These are phyloP conservation scores for Trichoderma koningii DNA, from an alignment of 2,329 filamentous ascomycete species.

Conservation along the genomic window DNA sequence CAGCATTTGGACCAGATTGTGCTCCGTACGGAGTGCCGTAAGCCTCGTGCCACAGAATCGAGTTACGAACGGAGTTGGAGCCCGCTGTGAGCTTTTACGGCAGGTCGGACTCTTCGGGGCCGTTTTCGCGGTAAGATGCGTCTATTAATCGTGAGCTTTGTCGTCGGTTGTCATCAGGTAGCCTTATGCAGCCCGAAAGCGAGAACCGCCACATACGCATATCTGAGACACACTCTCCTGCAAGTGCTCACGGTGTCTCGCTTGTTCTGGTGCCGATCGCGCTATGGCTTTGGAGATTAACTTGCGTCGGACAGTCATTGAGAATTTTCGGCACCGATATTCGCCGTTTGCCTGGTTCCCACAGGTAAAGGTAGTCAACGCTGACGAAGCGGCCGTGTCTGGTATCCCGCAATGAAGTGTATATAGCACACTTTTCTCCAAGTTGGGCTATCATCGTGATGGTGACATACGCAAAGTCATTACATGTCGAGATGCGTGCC, in stretches of 20 bases:
- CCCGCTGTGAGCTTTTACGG: background rate
- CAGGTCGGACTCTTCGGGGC: background rate
- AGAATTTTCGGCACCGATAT: too few species aligned
- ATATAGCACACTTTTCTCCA: too few species aligned
- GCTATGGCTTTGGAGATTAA: background rate
- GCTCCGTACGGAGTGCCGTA: background rate
- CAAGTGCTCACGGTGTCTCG: background rate
- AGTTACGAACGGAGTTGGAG: background rate
- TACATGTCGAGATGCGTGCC: too few species aligned
- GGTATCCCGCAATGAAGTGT: too few species aligned
- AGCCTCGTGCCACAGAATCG: slow-evolving; percentile 4
- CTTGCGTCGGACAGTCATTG: too few species aligned
- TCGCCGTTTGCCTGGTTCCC: too few species aligned
- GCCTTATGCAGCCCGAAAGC: background rate
- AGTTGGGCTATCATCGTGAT: too few species aligned
- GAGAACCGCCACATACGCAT: background rate
- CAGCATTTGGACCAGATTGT: slow-evolving; percentile 3
- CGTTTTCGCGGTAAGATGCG: background rate
- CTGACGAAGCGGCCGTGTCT: too few species aligned
- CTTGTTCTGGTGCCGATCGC: slow-evolving; percentile 1
- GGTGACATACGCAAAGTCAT: too few species aligned
- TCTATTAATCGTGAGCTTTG: background rate
- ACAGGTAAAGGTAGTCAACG: too few species aligned
- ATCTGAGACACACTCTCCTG: slow-evolving; percentile 3
- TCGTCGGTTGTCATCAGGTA: background rate